Conservation (phyloP, 495 filamentous ascomycete genomes). For the Daldinia decipiens region DNA sequence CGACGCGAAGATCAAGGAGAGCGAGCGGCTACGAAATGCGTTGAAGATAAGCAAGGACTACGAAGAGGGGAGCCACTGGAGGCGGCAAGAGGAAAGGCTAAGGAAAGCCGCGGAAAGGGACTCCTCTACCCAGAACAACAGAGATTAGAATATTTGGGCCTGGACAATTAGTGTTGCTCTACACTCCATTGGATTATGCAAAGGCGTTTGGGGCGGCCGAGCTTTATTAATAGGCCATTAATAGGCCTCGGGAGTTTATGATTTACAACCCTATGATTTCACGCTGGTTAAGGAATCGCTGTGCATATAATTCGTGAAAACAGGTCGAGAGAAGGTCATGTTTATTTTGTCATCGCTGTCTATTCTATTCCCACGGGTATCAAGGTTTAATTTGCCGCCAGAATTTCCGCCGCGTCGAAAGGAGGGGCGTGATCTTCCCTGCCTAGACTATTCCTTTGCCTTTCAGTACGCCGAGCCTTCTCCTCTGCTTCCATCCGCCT, state of each 20-base stretch:
- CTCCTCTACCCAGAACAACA: slow-evolving; percentile 51
- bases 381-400: slow-evolving; percentile 56
- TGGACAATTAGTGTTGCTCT: slow-evolving; percentile 5
- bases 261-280: slow-evolving; percentile 10
- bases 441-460: slow-evolving; percentile 49
- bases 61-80: slow-evolving; percentile 84
- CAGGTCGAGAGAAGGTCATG: neutral
- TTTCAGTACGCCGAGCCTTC: slow-evolving; percentile 47
- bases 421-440: slow-evolving; percentile 51
- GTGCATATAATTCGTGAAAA: neutral
- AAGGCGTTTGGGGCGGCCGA: slow-evolving; percentile 30
- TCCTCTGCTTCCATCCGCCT: slow-evolving; percentile 53
- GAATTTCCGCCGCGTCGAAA: slow-evolving; percentile 57
- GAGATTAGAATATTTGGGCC: slow-evolving; percentile 11
- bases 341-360: slow-evolving; percentile 28
- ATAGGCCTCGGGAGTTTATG: slow-evolving; percentile 7
- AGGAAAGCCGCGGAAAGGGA: slow-evolving; percentile 64
- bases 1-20: slow-evolving; percentile 96
- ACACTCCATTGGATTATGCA: slow-evolving; percentile 10
- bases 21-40: slow-evolving; percentile 85
- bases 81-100: slow-evolving; percentile 75
- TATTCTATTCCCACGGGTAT: slow-evolving; percentile 48
- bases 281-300: neutral
- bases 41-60: slow-evolving; percentile 89
- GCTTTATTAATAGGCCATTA: slow-evolving; percentile 8